Evolutionary conservation across 257 asterid species (phyloP), one percentile per base, ranked within the genome.

Genomic region (Cruciata laevipes): DNA sequence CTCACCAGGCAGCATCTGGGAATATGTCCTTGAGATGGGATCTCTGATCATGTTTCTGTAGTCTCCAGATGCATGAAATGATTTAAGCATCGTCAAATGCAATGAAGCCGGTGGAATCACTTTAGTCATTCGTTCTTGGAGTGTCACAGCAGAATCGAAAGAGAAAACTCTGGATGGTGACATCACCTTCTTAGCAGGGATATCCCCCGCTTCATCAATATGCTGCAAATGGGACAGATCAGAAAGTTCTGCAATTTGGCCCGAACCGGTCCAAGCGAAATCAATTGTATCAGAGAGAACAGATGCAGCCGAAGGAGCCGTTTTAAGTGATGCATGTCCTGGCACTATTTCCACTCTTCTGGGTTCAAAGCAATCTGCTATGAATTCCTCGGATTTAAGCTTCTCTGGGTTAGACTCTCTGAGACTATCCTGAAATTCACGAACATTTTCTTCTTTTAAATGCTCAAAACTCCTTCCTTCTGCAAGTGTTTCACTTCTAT

Each of bases 11-110:
- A 70, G 80, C 67, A 76, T 69, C 75, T 84, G 91, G 61, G 96
- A 86, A 74, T 69, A 68, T 55, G 89, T 78, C 78, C 90, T 80
- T 32, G 79, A 57, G 65, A 86, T 69, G 1, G 99, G 99, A 68
- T 94, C 99, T 68, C 96, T 79, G 57, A 90, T 80, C 99, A 90
- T 90, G 78, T 81, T 55, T 69, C 83, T 75, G 78, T 80, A 94
- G 49, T 94, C 95, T 20, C 97, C 97, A 59, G 90, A 94, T 68
- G 95, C 96, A 72, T 94, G 96, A 73, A 94, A 94, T 70, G 97
- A 87, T 63, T 86, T 84, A 61, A 78, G 61, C 3, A 78, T 80
- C 0, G 86, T 77, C 72, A 90, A 76, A 76, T 87, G 83, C 79
- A 77, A 66, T 1, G 90, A 84, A 47, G 94, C 81, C 73, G 96